A percentile compares a stretch with the other conserved stretches of the same genome.
Evolutionary conservation across 2,329 filamentous ascomycete species (phyloP).

Genomic region (Diplocarpon rosae): DNA sequence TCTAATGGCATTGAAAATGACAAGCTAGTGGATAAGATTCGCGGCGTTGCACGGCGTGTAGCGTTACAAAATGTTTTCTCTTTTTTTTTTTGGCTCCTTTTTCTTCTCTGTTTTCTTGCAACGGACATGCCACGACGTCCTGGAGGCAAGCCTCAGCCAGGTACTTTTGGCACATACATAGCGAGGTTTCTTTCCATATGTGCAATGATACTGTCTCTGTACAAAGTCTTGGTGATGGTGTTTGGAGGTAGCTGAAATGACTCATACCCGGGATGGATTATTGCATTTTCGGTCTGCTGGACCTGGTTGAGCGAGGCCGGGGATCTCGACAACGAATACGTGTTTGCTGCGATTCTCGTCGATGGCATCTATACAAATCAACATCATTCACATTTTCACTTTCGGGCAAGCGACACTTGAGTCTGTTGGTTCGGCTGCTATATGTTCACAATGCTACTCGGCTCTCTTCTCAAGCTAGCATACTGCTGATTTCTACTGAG

Average conservation of each 20-base stretch:
- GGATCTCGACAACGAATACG: no score
- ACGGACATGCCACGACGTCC: no score
- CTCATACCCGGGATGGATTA: background rate
- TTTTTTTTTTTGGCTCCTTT: background rate
- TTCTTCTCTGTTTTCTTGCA: no score
- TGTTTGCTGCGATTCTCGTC: no score
- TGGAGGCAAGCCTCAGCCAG: background rate
- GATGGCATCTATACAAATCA: background rate
- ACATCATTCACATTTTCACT: background rate
- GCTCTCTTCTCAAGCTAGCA: no score
- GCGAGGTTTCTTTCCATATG: conserved; percentile 11
- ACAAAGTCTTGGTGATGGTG: conserved; percentile 4
- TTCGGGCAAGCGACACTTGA: background rate
- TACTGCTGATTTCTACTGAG: background rate
- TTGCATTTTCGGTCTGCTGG: background rate
- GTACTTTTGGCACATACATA: conserved; percentile 11
- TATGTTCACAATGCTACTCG: no score
- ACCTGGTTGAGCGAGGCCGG: no score
- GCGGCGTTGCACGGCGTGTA: background rate
- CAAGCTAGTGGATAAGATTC: background rate
- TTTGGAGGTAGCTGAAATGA: background rate
- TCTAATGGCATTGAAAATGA: background rate
- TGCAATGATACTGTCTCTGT: conserved; percentile 5
- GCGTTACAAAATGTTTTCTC: conserved; percentile 5
- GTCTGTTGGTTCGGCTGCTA: no score